A percentile compares a stretch with the other conserved stretches of the same genome.
These are phyloP conservation scores for Wickerhamiella australiensis DNA, from an alignment of 805 yeast species.

Conservation along the genomic window DNA sequence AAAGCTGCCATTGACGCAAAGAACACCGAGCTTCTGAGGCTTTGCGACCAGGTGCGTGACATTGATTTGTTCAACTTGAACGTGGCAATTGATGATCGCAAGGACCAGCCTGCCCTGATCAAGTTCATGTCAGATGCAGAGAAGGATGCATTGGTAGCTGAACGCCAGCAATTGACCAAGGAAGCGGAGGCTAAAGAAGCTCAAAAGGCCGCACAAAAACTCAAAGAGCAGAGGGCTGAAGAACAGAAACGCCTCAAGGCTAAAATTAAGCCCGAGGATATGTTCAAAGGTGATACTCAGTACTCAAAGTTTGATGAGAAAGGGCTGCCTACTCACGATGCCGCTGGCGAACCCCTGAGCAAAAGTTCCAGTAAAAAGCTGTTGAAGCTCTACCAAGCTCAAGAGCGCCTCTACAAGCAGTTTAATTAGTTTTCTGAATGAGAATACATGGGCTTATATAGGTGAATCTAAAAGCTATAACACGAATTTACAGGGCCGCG, in stretches of 20 bases:
- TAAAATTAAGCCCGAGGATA: conserved; percentile 51
- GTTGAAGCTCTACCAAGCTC: conserved; percentile 62
- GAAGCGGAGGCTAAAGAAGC: conserved; percentile 44
- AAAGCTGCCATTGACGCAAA: conserved; percentile 52
- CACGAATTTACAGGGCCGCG: neutral
- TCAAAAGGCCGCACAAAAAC: conserved; percentile 36
- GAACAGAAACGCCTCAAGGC: conserved; percentile 64
- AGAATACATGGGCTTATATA: too few species aligned
- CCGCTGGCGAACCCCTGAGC: conserved; percentile 59
- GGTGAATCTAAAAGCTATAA: too few species aligned
- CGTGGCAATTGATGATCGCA: conserved; percentile 79
- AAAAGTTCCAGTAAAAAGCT: conserved; percentile 81
- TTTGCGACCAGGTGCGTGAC: conserved; percentile 65
- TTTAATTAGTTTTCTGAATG: conserved; percentile 26
- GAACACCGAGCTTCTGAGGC: conserved; percentile 43
- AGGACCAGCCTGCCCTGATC: conserved; percentile 65
- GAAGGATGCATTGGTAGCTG: conserved; percentile 45
- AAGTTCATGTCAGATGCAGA: conserved; percentile 68
- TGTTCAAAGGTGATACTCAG: conserved; percentile 49
- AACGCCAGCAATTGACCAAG: conserved; percentile 46
- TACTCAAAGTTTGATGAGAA: conserved; percentile 72
- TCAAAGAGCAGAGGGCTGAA: conserved; percentile 29
- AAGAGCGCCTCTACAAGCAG: conserved; percentile 69
- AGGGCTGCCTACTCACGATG: conserved; percentile 71
- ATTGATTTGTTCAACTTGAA: conserved; percentile 61